phyloP scores from a whole-genome alignment of 768 basidiomycete genomes.

The Porphyrellus cyaneotinctus region DNA sequence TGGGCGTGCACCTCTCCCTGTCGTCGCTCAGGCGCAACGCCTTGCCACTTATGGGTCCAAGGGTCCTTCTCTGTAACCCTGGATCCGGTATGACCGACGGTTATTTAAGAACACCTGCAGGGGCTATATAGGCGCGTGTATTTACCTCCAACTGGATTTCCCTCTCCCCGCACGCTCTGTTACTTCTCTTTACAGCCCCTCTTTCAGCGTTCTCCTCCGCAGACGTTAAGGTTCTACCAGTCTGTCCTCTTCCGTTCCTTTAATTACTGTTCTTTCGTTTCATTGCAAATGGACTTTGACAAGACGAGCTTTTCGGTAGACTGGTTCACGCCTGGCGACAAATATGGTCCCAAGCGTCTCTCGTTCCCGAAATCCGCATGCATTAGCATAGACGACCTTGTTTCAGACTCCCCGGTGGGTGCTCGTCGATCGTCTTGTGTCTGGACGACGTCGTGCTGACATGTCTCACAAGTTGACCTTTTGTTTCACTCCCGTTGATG shows the following conservation, averaged over 20 bases:
- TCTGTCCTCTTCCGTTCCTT: conserved; percentile 4
- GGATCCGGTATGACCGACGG: conserved; percentile 3
- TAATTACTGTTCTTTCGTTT: background rate
- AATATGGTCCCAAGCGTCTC: conserved; percentile 22
- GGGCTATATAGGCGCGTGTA: background rate
- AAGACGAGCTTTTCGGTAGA: conserved; percentile 31
- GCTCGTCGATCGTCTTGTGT: background rate
- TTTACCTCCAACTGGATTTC: conserved; percentile 1
- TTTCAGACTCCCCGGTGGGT: conserved; percentile 28
- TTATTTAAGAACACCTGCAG: conserved; percentile 16
- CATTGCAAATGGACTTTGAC: conserved; percentile 31
- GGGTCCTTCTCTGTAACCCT: conserved; percentile 17
- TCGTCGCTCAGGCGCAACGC: conserved; percentile 2
- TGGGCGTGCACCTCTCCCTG: background rate
- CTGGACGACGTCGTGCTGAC: conserved; percentile 1
- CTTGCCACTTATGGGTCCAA: conserved; percentile 11
- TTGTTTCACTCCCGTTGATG: conserved; percentile 22
- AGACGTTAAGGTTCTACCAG: conserved; percentile 3
- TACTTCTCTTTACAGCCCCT: background rate
- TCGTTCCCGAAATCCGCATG: conserved; percentile 34
- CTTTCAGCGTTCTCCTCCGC: background rate
- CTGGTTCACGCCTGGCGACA: conserved; percentile 30
- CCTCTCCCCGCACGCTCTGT: conserved; percentile 5
- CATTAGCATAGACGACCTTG: conserved; percentile 31
- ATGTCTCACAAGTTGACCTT: conserved; percentile 17